These are phyloP conservation scores for Cladosporium oxysporum DNA, from an alignment of 2,329 filamentous ascomycete genomes.

Conservation along the genomic window DNA sequence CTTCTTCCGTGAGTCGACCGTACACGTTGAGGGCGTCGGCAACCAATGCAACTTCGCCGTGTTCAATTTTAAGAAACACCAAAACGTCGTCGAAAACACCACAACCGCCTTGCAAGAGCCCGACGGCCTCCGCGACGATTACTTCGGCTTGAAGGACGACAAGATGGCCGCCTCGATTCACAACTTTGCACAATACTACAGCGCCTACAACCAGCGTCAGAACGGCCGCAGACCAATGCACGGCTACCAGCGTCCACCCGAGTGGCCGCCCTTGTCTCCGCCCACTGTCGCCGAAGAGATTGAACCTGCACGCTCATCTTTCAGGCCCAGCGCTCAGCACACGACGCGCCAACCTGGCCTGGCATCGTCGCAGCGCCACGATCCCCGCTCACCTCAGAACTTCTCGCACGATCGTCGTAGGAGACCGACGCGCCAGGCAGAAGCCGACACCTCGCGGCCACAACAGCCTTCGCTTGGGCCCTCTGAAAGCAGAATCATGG, in stretches of 20 bases:
- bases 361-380: conserved; percentile 9
- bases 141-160: conserved; percentile 91
- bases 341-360: not conserved
- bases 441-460: not conserved
- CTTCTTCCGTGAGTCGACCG: conserved; percentile 96
- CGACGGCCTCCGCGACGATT: conserved; percentile 74
- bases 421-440: not conserved
- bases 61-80: conserved; percentile 90
- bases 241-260: conserved; percentile 35
- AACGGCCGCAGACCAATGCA: conserved; percentile 29
- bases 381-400: conserved; percentile 6
- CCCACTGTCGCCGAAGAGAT: conserved; percentile 29
- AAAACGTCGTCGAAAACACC: conserved; percentile 47
- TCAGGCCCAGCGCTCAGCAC: not conserved
- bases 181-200: conserved; percentile 90
- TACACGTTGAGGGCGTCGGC: conserved; percentile 93
- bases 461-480: conserved; percentile 20
- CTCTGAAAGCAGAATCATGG: conserved; percentile 48
- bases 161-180: conserved; percentile 99
- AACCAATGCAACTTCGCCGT: conserved; percentile 97
- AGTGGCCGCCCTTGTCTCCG: conserved; percentile 34
- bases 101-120: conserved; percentile 39
- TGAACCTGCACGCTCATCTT: not conserved
- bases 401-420: conserved; percentile 15
- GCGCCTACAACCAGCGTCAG: conserved; percentile 33